phyloP scores from a whole-genome alignment of 1,284 basidiomycete species.

The Pterulicium gracile region DNA sequence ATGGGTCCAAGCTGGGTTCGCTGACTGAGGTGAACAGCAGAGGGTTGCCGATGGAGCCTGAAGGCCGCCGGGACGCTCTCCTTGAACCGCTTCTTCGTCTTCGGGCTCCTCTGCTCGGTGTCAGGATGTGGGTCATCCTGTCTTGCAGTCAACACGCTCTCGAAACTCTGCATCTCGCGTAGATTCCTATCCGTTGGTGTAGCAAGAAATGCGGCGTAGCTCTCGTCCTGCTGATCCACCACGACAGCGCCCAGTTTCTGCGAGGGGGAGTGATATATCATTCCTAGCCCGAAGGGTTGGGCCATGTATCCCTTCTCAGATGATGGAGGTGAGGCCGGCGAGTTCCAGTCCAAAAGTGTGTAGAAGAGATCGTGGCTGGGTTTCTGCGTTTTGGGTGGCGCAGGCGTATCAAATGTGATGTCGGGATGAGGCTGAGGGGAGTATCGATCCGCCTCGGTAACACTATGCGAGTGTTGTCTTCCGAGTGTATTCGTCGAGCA shows the following conservation, averaged over 20 bases:
- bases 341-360: constrained; percentile 53
- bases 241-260: constrained; percentile 17
- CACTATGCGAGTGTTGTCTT: constrained; percentile 66
- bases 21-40: not conserved
- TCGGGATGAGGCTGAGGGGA: constrained; percentile 16
- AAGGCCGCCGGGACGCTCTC: constrained; percentile 1
- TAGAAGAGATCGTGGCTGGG: constrained; percentile 45
- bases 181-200: constrained; percentile 27
- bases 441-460: constrained; percentile 57
- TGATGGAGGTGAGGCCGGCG: constrained; percentile 12
- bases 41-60: not conserved
- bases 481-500: constrained; percentile 25
- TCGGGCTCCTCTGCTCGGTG: constrained; percentile 10
- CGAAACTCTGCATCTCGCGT: constrained; percentile 74
- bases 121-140: constrained; percentile 25
- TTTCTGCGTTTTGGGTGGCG: constrained; percentile 9
- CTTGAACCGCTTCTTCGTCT: constrained; percentile 3
- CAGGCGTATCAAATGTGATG: constrained; percentile 12
- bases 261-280: constrained; percentile 49
- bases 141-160: constrained; percentile 63
- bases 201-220: constrained; percentile 21
- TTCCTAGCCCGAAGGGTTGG: constrained; percentile 51
- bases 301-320: not conserved
- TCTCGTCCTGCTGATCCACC: constrained; percentile 15
- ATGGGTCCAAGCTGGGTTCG: not conserved